Evolutionary conservation across 306 rosid species (phyloP), one percentile per base, ranked within the genome.

Genomic region (Quercus agrifolia): DNA sequence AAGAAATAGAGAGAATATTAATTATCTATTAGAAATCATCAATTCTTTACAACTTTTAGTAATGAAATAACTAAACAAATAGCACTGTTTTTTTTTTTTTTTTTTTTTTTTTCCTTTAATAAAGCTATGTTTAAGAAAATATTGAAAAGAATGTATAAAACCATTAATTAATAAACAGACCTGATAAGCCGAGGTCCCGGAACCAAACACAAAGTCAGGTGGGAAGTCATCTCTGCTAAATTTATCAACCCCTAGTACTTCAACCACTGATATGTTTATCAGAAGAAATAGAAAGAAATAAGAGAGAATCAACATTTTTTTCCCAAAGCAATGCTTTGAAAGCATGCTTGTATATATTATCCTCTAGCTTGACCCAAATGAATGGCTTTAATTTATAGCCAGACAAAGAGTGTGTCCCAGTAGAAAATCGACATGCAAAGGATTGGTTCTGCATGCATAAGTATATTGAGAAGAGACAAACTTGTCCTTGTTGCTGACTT

Each of bases 121-220:
- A 38, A 57, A 3, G 10, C 6, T 57, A 9, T 20, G 8, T 9
- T 57, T 9, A n/a, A 8, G 3, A 3, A 20, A 19, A 57, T 6
- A 57, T 6, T 20, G 27, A 20, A 15, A 3, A 38, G 46, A 38
- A 38, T 38, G 46, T 6, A 38, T 38, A 0, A 38, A 38, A 38
- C 46, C 46, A 38, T 38, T 38, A 38, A 51, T n/a, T 30, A 49
- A 27, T 27, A 0, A 17, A 69, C 18, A 7, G 20, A 85, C 96
- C 91, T 92, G 96, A 56, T 86, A 92, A 74, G 96, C 96, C 0
- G 96, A 85, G 75, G 91, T 77, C 74, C 83, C 71, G 2, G 91
- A 89, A n/a, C 96, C 93, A 76, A 92, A 92, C 0, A 91, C 85
- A 72, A 92, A 89, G 20, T 63, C 76, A 20, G 86, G 12, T 51